Base-by-base conservation (phyloP, 2,329 filamentous ascomycete species). In the Geosmithia putterillii region DNA sequence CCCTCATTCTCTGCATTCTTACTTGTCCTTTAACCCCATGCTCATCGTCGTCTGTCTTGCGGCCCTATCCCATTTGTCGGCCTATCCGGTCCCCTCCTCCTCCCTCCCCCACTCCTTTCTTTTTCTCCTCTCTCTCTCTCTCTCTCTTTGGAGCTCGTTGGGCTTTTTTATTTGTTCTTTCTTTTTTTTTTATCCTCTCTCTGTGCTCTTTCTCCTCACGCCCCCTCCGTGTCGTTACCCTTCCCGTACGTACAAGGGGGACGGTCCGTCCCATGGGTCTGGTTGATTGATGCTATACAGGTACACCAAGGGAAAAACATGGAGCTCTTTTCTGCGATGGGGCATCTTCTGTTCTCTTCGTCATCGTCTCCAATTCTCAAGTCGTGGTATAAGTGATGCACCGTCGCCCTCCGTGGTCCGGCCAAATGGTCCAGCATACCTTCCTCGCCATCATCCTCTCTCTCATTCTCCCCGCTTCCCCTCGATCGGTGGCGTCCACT, bases 41-140 rank as follows among this genome's bases (percentile, higher is more conserved):
- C 3, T 32, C 4, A 32, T 14, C 3, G 28, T 32, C 28, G 15
- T 32, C 3, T 12, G 28, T n/a, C n/a, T n/a, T n/a, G n/a, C n/a
- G n/a, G n/a, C n/a, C n/a, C 28, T 12, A 32, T 32, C 6, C 10
- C 28, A 32, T 32, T 32, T 32, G 28, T 32, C 10, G 28, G 10
- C 15, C 15, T 14, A 38, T 37, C 35, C 18, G 15, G 15, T 7
- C 15, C 35, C 35, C 18, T 19, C 35, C 35, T 41, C 50, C 44
- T 46, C 44, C 49, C 45, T 25, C 28, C 10, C 10, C 28, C 4
- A 21, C 36, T 19, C 20, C 7, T 21, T 21, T 38, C 36, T 38
- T 38, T 38, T 32, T 14, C 15, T 32, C 23, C 7, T 25, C 28
- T 32, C 10, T 14, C 10, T 32, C 28, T 32, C n/a, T n/a, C n/a